Evolutionary conservation across 192 early-diverging fungal genomes (phyloP), one percentile per base, ranked within the genome.

Genomic region (Paraglomus brasilianum): DNA sequence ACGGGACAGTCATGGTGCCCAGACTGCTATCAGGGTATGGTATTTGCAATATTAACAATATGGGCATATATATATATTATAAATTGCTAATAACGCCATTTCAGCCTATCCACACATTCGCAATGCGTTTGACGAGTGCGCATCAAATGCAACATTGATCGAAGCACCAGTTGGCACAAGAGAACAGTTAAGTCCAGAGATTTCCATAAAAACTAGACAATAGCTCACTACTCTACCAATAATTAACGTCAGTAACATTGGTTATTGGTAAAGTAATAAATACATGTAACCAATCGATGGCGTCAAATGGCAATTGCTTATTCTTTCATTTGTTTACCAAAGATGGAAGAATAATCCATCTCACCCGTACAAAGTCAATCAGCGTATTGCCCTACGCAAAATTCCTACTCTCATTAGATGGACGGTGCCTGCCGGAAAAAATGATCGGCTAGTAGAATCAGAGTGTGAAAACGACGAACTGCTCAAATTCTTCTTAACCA

Each of bases 1-100:
- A 79, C 78, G 36, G 78, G 78, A 74, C 73, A 79, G 70, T 79
- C 78, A 14, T 79, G 78, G 78, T 79, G 78, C 62, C 78, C 78
- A 41, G 78, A 79, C 69, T 79, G 74, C 50, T 69, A 76, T 43
- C 44, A 24, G 0, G 67, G 78, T 75, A 74, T 45, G 22, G 9
- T 57, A 59, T 52, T 10, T 4, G 47, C 47, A 14, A 39, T 24
- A 10, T n/a, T 9, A 2, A 1, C n/a, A 14, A 58, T 21, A 44
- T n/a, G 49, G 24, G 11, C 52, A 3, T 7, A 19, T 30, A 1
- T 64, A n/a, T n/a, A n/a, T 47, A 48, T 3, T 19, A 8, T 9
- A 63, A 60, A 24, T 24, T 13, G 22, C 11, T 42, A 17, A 64
- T 7, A 15, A 48, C 13, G 45, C 15, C 8, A 50, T 19, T 51